These are phyloP conservation scores for Aspergillus sp. DNA, from an alignment of 2,329 filamentous ascomycete species.

Conservation along the genomic window DNA sequence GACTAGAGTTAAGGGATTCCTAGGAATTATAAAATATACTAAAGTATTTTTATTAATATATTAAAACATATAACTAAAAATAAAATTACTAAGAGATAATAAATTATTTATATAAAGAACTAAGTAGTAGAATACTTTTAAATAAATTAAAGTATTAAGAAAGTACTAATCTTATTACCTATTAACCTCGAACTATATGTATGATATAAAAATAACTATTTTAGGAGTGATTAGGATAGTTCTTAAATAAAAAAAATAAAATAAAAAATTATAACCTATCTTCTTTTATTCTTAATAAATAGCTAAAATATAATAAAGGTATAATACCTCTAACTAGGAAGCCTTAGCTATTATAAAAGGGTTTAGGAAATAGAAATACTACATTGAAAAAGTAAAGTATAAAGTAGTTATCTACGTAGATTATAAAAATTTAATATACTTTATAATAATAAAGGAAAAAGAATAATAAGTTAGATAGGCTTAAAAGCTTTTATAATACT, in stretches of 20 bases:
- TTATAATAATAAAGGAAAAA: too few relatives aligned
- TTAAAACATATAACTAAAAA: neutral
- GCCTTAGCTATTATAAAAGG: too few relatives aligned
- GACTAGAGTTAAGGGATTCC: too few relatives aligned
- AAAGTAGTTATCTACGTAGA: slow-evolving; percentile 6
- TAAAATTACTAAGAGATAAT: neutral
- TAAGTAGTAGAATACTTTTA: too few relatives aligned
- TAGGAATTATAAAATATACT: slow-evolving; percentile 6
- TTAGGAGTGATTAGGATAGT: neutral
- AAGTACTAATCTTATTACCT: too few relatives aligned
- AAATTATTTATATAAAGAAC: too few relatives aligned
- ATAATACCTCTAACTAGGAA: slow-evolving; percentile 9
- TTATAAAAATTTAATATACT: slow-evolving; percentile 4
- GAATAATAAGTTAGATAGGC: too few relatives aligned
- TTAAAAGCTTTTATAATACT: neutral
- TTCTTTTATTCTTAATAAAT: neutral
- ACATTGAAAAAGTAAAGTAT: neutral
- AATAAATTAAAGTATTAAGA: too few relatives aligned
- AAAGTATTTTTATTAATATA: neutral
- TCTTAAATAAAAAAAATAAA: slow-evolving; percentile 1
- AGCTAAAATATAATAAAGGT: slow-evolving; percentile 8
- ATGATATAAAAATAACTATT: too few relatives aligned
- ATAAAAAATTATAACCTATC: neutral
- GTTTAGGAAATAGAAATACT: slow-evolving; percentile 8
- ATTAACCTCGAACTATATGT: too few relatives aligned